Conservation (phyloP, 2,329 filamentous ascomycete genomes). For the Arthrobotrys entomopaga region DNA sequence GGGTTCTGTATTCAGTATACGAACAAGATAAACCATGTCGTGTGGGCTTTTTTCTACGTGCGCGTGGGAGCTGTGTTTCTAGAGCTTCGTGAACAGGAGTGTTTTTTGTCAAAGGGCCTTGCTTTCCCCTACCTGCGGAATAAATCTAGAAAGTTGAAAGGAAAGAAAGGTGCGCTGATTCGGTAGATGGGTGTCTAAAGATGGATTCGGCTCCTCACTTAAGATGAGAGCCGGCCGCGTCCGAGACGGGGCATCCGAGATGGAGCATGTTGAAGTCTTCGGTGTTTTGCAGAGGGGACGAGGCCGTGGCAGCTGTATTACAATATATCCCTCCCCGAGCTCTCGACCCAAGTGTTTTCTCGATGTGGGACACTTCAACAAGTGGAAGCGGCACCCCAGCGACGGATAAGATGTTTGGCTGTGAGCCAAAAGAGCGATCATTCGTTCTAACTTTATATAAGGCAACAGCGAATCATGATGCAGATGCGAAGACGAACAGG, state of each 20-base stretch:
- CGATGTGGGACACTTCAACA: background rate
- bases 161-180: background rate
- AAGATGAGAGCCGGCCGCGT: constrained; percentile 52
- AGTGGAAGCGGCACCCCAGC: background rate
- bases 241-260: constrained; percentile 43
- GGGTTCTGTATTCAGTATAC: too few species aligned
- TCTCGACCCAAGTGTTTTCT: background rate
- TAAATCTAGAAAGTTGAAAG: too few species aligned
- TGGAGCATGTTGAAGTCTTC: constrained; percentile 41
- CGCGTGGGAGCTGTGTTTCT: too few species aligned
- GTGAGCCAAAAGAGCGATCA: constrained; percentile 12
- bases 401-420: constrained; percentile 6
- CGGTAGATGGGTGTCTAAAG: background rate
- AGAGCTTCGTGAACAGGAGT: too few species aligned
- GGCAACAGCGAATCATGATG: constrained; percentile 35
- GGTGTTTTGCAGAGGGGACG: constrained; percentile 3
- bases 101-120: too few species aligned
- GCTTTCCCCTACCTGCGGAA: too few species aligned
- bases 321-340: background rate
- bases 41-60: too few species aligned
- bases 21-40: too few species aligned
- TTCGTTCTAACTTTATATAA: constrained; percentile 25
- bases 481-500: constrained; percentile 3
- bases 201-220: constrained; percentile 29
- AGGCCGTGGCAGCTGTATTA: constrained; percentile 24